Base-by-base conservation (phyloP, 805 yeast species). In the Dipodascus geniculatus region DNA sequence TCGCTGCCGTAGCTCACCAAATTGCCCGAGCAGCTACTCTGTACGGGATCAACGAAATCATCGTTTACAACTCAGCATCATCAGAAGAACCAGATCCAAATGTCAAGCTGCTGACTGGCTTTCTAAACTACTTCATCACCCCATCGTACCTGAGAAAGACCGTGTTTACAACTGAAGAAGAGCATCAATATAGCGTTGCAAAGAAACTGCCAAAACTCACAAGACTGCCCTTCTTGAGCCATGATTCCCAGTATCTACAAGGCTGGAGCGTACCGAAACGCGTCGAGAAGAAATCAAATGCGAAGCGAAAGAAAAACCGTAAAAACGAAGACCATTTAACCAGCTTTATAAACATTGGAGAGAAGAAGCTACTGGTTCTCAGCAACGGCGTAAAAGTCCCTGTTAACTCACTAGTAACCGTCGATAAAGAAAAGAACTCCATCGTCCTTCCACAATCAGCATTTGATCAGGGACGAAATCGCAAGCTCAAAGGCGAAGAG, bases 121-220 rank as follows among this genome's bases (percentile, higher is more conserved):
- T 89, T 42, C 69, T 89, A 54, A 95, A 87, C 64, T 88, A 72
- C 64, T 87, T 87, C 62, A 80, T 88, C 16, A 88, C 96, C 0
- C 96, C 96, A 1, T 85, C 87, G 50, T 87, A 89, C 63, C 72
- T 89, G 48, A 77, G 82, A 19, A 82, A 82, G 56, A 68, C 82
- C 1, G 74, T 83, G 2, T 87, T 88, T 70, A 73, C 76, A 56
- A 69, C 61, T 28, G 74, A 22, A 69, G 71, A 56, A 55, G 66
- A 23, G 66, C 70, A 55, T 31, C 57, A 57, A 53, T 75, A 78
- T 57, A 38, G 44, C 17, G 19, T 38, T n/a, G 96, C 96, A 0
- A 72, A 73, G 35, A 79, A 77, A 57, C 73, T 85, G 55, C 96
- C 96, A 42, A 79, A 80, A 61, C 69, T 89, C 31, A 74, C 87